Evolutionary conservation across 148 eudicot genomes (phyloP).

Genomic region (Nepenthes mirabilis): DNA sequence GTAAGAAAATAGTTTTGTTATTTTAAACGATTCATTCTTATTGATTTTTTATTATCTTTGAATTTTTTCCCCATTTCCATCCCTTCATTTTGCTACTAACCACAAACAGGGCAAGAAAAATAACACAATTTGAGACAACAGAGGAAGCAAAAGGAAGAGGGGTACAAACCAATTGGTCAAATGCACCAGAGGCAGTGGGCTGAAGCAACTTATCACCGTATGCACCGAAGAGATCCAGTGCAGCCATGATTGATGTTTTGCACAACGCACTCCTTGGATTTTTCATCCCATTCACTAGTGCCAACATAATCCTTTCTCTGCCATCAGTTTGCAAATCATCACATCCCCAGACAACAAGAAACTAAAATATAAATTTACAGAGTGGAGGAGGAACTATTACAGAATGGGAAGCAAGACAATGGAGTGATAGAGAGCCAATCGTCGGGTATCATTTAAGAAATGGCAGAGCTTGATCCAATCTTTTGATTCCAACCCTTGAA

Average conservation of each 20-base stretch:
- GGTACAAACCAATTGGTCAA: conserved; percentile 54
- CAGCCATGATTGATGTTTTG: conserved; percentile 93
- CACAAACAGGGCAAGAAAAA: background rate
- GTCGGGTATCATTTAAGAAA: conserved; percentile 62
- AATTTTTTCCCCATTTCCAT: too few species aligned
- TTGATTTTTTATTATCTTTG: background rate
- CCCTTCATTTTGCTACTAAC: too few species aligned
- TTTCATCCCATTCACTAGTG: conserved; percentile 80
- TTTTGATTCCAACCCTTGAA: conserved; percentile 76
- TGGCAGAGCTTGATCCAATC: conserved; percentile 87
- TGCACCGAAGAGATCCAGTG: conserved; percentile 58
- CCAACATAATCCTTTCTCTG: conserved; percentile 65
- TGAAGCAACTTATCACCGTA: conserved; percentile 58
- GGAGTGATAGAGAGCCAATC: conserved; percentile 54
- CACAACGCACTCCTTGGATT: conserved; percentile 95
- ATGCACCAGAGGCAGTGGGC: conserved; percentile 30
- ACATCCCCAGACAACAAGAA: background rate
- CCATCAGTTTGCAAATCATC: too few species aligned
- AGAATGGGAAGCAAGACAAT: conserved; percentile 53
- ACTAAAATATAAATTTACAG: background rate
- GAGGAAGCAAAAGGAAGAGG: background rate
- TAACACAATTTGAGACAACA: background rate
- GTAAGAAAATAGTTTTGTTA: too few species aligned
- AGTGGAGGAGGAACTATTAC: conserved; percentile 33
- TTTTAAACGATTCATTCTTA: too few species aligned